Evolutionary conservation across 148 eudicot genomes (phyloP).

Genomic region (Amaranthus cruentus): DNA sequence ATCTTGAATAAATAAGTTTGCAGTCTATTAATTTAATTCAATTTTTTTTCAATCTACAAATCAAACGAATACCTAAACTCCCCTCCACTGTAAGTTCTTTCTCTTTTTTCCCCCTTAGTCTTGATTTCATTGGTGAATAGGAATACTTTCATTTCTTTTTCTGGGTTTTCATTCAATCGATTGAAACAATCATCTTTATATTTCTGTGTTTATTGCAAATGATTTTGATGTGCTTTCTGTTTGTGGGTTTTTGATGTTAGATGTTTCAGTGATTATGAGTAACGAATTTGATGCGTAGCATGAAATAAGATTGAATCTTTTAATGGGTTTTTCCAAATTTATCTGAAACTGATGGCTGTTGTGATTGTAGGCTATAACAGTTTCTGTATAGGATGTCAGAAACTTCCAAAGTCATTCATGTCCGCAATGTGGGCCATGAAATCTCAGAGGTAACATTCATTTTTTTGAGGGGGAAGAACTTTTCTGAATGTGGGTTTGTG

Average conservation of each 20-base stretch:
- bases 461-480: background rate
- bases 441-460: constrained; percentile 31
- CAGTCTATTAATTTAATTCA: background rate
- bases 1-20: background rate
- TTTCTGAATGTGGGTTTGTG: background rate
- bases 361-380: constrained; percentile 1
- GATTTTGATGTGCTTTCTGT: background rate
- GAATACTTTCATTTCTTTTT: background rate
- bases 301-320: constrained; percentile 14
- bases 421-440: constrained; percentile 46
- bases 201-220: background rate
- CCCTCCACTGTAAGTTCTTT: constrained; percentile 3
- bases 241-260: background rate
- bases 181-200: background rate
- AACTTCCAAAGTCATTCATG: constrained; percentile 43
- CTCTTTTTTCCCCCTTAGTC: background rate
- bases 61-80: background rate
- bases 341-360: background rate
- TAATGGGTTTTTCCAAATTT: background rate
- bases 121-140: background rate
- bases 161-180: background rate
- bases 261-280: too few species aligned
- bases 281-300: too few species aligned
- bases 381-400: constrained; percentile 32
- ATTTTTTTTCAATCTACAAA: background rate